Base-by-base conservation (phyloP, 306 rosid genomes). In the Medicago lupulina region DNA sequence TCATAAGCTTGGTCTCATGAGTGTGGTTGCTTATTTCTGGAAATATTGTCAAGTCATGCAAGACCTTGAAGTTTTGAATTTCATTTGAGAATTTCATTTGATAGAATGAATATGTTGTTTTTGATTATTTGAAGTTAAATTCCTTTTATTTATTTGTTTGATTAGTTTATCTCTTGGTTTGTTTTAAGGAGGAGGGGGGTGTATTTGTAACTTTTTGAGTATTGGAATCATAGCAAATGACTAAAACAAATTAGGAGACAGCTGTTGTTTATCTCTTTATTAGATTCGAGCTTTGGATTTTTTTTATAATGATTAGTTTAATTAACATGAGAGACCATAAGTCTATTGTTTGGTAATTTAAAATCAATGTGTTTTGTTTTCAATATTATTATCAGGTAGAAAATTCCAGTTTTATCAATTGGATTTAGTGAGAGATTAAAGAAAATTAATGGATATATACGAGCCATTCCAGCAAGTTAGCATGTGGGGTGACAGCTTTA, bases 381-480 rank as follows among this genome's bases (percentile, higher is more conserved):
- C 8, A 65, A 51, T 70, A 16, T 71, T 21, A 34, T 40, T 65
- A 36, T 11, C 62, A 23, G 74, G 63, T 28, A 31, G 87, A 50
- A 44, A 67, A 50, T 14, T 41, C 66, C 61, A 50, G 19, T 75
- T 43, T 65, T 61, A 15, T 74, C 41, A 54, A 21, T 16, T 71
- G 67, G 76, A 47, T 0, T 17, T 75, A 28, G 65, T 71, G 70
- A 41, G 73, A 71, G 69, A 76, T 59, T 49, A 76, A 31, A 40
- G 70, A 71, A 65, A 71, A 57, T 53, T 16, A 66, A 83, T 96
- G 97, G 97, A 91, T 71, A 82, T 90, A 87, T 92, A 83, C 28
- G 96, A 92, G 86, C 88, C 98, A 58, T 87, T 96, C 83, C 85
- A 80, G 74, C 97, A 90, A 77, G 83, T 89, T 71, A 75, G 80